phyloP scores from a whole-genome alignment of 163 green algal genomes.

The Volvox carteri region DNA sequence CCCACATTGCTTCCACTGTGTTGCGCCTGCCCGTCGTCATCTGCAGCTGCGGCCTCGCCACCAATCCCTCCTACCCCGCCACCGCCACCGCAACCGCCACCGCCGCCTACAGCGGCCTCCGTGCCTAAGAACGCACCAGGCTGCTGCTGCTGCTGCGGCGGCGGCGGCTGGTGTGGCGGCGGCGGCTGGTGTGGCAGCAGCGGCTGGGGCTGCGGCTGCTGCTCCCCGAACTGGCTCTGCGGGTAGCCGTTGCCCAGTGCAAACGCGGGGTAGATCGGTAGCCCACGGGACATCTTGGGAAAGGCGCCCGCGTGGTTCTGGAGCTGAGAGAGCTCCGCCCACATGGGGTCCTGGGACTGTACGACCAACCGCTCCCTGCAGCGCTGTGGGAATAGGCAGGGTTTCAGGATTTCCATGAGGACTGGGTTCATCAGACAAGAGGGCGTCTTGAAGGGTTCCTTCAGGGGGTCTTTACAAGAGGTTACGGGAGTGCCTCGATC shows the following conservation, averaged over 20 bases:
- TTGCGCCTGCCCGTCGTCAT: background rate
- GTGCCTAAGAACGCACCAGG: too few species aligned
- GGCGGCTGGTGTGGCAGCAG: background rate
- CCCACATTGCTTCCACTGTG: slow-evolving; percentile 45
- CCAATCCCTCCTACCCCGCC: background rate
- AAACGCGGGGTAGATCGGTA: background rate
- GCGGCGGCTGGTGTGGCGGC: background rate
- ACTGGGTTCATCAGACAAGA: too few species aligned
- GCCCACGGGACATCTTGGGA: slow-evolving; percentile 33
- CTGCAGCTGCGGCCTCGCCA: background rate
- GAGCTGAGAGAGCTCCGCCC: slow-evolving; percentile 29
- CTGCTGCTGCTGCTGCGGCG: too few species aligned
- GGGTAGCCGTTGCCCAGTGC: too few species aligned
- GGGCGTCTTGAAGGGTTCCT: too few species aligned
- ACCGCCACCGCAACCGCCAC: background rate
- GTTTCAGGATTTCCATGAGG: too few species aligned
- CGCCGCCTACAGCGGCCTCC: background rate
- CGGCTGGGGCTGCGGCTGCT: background rate
- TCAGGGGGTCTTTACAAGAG: too few species aligned
- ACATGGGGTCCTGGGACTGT: slow-evolving; percentile 26
- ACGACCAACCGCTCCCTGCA: slow-evolving; percentile 8
- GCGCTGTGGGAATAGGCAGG: slow-evolving; percentile 22
- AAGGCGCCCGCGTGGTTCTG: background rate
- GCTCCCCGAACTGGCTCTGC: background rate
- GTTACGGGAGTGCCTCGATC: too few species aligned